Conservation (phyloP, 495 filamentous ascomycete species). For the Penicillium nucicola region DNA sequence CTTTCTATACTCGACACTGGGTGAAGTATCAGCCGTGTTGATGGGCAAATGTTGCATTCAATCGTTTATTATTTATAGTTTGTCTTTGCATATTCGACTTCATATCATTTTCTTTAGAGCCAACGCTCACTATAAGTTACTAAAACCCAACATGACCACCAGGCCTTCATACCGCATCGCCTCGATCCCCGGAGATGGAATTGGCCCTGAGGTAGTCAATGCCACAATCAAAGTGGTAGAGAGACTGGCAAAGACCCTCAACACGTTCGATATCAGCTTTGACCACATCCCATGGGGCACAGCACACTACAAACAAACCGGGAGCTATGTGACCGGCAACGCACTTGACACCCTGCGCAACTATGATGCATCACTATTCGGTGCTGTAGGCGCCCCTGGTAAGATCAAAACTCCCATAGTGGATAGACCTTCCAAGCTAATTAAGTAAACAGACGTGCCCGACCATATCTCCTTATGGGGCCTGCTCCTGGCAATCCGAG, state of each 20-base stretch:
- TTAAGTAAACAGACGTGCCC: constrained; percentile 41
- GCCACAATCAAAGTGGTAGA: constrained; percentile 36
- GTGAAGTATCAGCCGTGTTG: constrained; percentile 5
- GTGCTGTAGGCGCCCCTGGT: constrained; percentile 42
- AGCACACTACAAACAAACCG: constrained; percentile 37
- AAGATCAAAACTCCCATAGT: constrained; percentile 1
- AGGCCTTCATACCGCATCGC: constrained; percentile 30
- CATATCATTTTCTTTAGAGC: not conserved
- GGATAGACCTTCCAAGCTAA: too few relatives aligned
- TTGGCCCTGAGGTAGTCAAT: constrained; percentile 39
- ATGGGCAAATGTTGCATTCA: not conserved
- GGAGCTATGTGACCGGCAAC: constrained; percentile 39
- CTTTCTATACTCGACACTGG: not conserved
- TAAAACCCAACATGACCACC: constrained; percentile 5
- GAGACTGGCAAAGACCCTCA: constrained; percentile 25
- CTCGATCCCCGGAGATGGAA: constrained; percentile 43
- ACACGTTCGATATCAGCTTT: constrained; percentile 37
- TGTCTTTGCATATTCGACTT: not conserved
- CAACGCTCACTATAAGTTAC: too few relatives aligned
- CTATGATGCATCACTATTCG: constrained; percentile 45
- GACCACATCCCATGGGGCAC: constrained; percentile 41
- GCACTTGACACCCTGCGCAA: constrained; percentile 34
- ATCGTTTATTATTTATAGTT: not conserved
- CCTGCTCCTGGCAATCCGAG: constrained; percentile 46
- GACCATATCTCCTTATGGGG: constrained; percentile 52